phyloP scores from a whole-genome alignment of 805 yeast genomes.

The Myxozyma mucilagina region DNA sequence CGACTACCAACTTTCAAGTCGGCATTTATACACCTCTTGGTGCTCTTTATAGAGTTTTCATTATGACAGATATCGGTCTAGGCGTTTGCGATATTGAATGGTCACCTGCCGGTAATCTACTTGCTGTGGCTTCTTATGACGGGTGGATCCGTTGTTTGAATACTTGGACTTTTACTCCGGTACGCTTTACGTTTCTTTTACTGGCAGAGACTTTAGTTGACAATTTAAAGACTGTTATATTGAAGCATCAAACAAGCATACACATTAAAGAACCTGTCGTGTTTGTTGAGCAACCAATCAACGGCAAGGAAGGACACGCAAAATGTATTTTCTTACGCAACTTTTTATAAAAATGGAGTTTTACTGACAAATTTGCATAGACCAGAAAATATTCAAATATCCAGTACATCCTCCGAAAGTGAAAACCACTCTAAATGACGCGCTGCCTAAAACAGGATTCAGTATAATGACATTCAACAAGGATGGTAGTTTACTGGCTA shows the following conservation, averaged over 20 bases:
- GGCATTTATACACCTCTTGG: conserved; percentile 26
- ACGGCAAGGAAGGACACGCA: conserved; percentile 9
- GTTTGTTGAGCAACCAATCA: conserved; percentile 27
- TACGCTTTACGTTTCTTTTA: not conserved
- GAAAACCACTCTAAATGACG: conserved; percentile 8
- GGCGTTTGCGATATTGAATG: conserved; percentile 26
- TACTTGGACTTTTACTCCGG: conserved; percentile 30
- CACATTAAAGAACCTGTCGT: conserved; percentile 9
- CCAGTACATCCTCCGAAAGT: conserved; percentile 23
- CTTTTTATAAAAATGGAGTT: not conserved
- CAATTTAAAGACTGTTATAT: conserved; percentile 6
- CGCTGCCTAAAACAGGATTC: conserved; percentile 26
- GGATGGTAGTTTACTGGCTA: conserved; percentile 28
- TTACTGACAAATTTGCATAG: not conserved
- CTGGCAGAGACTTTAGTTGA: not conserved
- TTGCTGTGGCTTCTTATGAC: conserved; percentile 28
- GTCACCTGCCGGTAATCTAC: conserved; percentile 22
- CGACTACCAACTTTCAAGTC: conserved; percentile 17
- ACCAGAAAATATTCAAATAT: conserved; percentile 9
- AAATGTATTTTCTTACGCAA: conserved; percentile 8
- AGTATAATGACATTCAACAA: conserved; percentile 19
- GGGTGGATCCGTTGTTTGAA: conserved; percentile 25
- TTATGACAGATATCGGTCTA: conserved; percentile 9
- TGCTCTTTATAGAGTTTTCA: conserved; percentile 16
- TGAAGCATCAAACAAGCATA: conserved; percentile 13